A percentile compares a stretch with the other conserved stretches of the same genome.
These are phyloP conservation scores for Drechslera avenae DNA, from an alignment of 2,329 filamentous ascomycete species.

Conservation along the genomic window DNA sequence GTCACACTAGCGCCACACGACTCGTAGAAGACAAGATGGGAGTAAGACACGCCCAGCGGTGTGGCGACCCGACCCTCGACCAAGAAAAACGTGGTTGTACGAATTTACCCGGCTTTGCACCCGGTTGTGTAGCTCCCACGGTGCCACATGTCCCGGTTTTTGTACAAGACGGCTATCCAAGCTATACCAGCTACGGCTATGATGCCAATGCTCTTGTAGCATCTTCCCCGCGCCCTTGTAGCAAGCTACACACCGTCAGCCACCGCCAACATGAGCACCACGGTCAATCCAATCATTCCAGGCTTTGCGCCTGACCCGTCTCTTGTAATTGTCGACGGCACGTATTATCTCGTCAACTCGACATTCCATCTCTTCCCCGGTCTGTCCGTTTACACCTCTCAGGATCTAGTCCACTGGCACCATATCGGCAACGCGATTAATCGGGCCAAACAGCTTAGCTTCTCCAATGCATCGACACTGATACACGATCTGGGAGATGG, in stretches of 20 bases:
- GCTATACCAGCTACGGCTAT: not conserved
- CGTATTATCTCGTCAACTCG: slow-evolving; percentile 57
- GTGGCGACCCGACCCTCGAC: no score
- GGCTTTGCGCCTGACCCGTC: slow-evolving; percentile 57
- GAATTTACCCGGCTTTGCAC: not conserved
- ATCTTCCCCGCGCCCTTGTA: not conserved
- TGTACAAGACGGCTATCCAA: no score
- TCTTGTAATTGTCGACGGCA: slow-evolving; percentile 49
- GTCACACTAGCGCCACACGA: no score
- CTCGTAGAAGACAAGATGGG: no score
- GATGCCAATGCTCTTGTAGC: not conserved
- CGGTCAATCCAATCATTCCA: slow-evolving; percentile 47
- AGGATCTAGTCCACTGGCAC: slow-evolving; percentile 58
- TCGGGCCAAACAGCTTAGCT: slow-evolving; percentile 53
- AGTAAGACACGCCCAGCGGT: no score
- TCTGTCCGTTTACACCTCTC: slow-evolving; percentile 56
- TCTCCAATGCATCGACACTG: slow-evolving; percentile 54
- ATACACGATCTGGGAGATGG: slow-evolving; percentile 8
- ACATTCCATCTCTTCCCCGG: slow-evolving; percentile 59
- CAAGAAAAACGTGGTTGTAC: no score
- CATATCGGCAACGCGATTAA: slow-evolving; percentile 54
- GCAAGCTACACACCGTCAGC: not conserved
- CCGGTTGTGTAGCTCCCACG: no score
- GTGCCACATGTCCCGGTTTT: no score
- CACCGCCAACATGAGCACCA: slow-evolving; percentile 1